Conservation (phyloP, 139 green algal species). For the Volvox reticuliferus region DNA sequence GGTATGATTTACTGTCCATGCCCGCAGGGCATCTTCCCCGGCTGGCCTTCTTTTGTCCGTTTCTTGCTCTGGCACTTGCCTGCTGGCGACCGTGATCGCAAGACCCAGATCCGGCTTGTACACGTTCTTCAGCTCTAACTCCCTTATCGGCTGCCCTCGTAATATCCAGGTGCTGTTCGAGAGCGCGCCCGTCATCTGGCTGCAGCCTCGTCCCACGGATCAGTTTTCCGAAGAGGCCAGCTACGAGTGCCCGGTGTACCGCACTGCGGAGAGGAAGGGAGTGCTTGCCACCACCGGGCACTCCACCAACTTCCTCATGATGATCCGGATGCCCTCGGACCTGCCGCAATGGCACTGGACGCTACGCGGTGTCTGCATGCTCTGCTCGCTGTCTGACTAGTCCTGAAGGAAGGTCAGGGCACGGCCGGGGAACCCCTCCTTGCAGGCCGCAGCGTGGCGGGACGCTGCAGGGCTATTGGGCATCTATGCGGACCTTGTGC, state of each 20-base stretch:
- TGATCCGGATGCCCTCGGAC: constrained; percentile 75
- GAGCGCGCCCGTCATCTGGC: constrained; percentile 77
- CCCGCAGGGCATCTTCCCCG: too few relatives aligned
- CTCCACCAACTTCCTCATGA: constrained; percentile 91
- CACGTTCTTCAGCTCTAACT: too few relatives aligned
- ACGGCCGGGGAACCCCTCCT: neutral
- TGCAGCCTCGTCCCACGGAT: constrained; percentile 71
- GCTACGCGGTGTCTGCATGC: constrained; percentile 78
- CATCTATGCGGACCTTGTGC: too few relatives aligned
- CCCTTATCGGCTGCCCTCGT: neutral
- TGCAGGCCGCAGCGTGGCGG: too few relatives aligned
- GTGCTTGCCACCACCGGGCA: constrained; percentile 86
- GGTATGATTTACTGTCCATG: constrained; percentile 32
- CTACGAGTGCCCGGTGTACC: constrained; percentile 89
- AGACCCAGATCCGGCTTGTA: too few relatives aligned
- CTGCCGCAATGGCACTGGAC: constrained; percentile 76
- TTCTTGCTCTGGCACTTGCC: too few relatives aligned
- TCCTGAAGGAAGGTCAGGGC: neutral
- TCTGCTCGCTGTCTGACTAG: constrained; percentile 53
- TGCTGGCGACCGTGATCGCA: too few relatives aligned
- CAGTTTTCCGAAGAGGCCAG: constrained; percentile 59
- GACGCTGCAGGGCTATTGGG: too few relatives aligned
- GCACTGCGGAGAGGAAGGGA: constrained; percentile 78
- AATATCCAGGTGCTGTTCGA: constrained; percentile 71
- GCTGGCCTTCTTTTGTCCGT: too few relatives aligned